Conservation (phyloP, 495 filamentous ascomycete species). For the Podospora tetraspora region DNA sequence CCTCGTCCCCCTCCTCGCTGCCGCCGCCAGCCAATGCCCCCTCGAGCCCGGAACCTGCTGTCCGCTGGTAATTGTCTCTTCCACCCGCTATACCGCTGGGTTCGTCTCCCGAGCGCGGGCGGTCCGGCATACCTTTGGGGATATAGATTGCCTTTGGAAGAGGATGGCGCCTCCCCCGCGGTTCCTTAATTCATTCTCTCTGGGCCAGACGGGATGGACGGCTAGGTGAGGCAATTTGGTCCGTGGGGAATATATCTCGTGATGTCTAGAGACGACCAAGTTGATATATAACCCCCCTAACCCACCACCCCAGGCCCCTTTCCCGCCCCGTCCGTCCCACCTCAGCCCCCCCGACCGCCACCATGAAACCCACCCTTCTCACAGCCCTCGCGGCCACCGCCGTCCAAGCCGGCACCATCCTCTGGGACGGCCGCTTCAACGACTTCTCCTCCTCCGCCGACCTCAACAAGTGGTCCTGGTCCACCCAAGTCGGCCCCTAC, state of each 20-base stretch:
- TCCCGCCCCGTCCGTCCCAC: background rate
- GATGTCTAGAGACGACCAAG: background rate
- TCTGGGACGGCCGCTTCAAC: slow-evolving; percentile 62
- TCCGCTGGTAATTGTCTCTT: background rate
- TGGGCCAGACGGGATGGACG: background rate
- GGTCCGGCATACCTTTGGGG: background rate
- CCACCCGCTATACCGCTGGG: background rate
- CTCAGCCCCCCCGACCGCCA: background rate
- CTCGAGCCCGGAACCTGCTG: background rate
- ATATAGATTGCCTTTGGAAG: background rate
- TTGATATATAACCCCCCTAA: background rate
- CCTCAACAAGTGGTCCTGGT: slow-evolving; percentile 59
- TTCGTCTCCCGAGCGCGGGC: background rate
- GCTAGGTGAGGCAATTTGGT: background rate
- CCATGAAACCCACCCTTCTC: slow-evolving; percentile 25
- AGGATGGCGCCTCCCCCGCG: background rate
- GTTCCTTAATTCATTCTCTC: background rate
- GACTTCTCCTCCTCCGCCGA: slow-evolving; percentile 45
- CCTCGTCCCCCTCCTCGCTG: background rate
- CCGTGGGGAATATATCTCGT: background rate
- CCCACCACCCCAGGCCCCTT: background rate
- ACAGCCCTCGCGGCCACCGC: slow-evolving; percentile 11
- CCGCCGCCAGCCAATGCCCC: background rate
- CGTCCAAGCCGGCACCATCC: slow-evolving; percentile 34
- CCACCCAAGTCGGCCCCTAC: slow-evolving; percentile 59